A percentile compares a stretch with the other conserved stretches of the same genome.
Evolutionary conservation across 1,284 basidiomycete genomes (phyloP).

Genomic region (Heliocybe sulcata): DNA sequence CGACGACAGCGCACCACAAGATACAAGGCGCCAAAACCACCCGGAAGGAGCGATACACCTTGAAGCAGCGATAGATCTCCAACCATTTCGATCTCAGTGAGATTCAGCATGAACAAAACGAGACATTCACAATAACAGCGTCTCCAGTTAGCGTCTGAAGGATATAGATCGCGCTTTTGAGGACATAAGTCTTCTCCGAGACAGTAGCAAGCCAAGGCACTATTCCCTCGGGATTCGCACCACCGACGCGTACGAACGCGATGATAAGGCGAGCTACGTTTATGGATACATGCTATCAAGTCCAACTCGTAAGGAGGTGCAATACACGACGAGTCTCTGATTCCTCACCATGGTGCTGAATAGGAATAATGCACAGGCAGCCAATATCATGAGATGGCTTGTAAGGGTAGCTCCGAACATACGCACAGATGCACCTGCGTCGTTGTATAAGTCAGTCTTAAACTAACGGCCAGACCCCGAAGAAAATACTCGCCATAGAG

Average conservation of each 20-base stretch:
- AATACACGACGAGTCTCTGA: background rate
- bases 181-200: constrained; percentile 20
- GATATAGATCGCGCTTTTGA: constrained; percentile 21
- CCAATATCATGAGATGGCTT: constrained; percentile 12
- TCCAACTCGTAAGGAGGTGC: background rate
- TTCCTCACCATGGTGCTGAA: constrained; percentile 17
- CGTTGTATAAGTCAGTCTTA: no score
- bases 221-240: background rate
- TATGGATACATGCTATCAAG: constrained; percentile 16
- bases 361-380: constrained; percentile 12
- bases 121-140: constrained; percentile 20
- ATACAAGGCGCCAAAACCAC: constrained; percentile 16
- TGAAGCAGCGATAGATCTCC: constrained; percentile 22
- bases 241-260: constrained; percentile 13
- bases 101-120: background rate
- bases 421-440: constrained; percentile 19
- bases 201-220: constrained; percentile 17
- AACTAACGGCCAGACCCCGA: no score
- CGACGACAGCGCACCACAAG: constrained; percentile 17
- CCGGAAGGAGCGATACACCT: constrained; percentile 17
- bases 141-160: constrained; percentile 26
- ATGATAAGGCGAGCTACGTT: constrained; percentile 14
- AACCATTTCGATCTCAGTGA: background rate
- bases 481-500: constrained; percentile 15
- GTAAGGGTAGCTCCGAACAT: constrained; percentile 21